Evolutionary conservation across 2,329 filamentous ascomycete genomes (phyloP), one percentile per base, ranked within the genome.

Genomic region (Microdochium bolleyi): DNA sequence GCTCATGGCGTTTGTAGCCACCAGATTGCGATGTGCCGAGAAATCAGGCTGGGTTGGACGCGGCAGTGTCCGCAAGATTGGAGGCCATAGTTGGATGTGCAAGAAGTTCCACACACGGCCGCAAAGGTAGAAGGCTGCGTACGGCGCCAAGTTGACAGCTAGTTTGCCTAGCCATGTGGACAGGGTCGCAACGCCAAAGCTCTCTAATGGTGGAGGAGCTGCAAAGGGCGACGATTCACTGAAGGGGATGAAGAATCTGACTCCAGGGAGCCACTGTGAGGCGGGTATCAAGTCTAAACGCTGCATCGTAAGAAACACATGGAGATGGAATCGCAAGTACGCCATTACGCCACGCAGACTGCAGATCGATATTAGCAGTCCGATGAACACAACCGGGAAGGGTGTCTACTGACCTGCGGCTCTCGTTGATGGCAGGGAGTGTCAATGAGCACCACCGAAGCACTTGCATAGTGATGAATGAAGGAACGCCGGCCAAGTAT

Each of bases 161-260:
- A 72, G 56, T 1, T 67, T 64, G 2, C 72, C 72, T 0, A 69
- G 19, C 76, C 79, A 83, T 24, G 61, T 57, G 2, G 69, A 52
- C 3, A 81, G 46, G 14, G 73, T 72, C 3, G 64, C 55, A 3
- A 63, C 52, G 10, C 64, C 70, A 19, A 77, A 61, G 2, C 71
- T 68, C 3, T 65, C 56, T 0, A 71, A 70, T 0, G 70, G 64
- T 2, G 74, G 72, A 2, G 77, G 78, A 0, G 74, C 63, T 1
- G 68, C 62, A 25, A 82, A 74, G 1, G 77, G 78, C 0, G 79
- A 83, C 13, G 71, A 64, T 8, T 67, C 59, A 13, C 76, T 75
- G 49, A 82, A 83, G 0, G 80, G 80, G 19, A 83, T 60, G 57
- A 82, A 82, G 61, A 76, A 84, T 4, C 63, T 68, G 37, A 67